Evolutionary conservation across 73 alveolate species (phyloP), one percentile per base, ranked within the genome.

Genomic region (Paramecium sonneborni): DNA sequence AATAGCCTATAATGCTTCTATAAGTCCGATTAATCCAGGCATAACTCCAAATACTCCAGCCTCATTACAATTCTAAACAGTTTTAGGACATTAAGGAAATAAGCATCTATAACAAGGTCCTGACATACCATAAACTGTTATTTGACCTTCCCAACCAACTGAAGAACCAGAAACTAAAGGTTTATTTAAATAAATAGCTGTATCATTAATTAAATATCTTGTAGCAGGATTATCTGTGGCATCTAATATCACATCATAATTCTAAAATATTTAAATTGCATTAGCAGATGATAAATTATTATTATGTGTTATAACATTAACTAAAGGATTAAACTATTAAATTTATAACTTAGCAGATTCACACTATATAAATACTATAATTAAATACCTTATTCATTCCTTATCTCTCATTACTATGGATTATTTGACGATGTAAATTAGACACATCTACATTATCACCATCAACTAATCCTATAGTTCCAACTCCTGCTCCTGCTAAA

Each of bases 401-500:
- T 26, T 56, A 23, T 68, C 94, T 37, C 12, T 88, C 85, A 68
- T 39, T 82, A 10, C 34, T 88, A 70, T 88, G 93, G 15, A 88
- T 88, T 39, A 88, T 88, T 82, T 88, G 21, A 20, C 99, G 92
- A 85, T 97, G 99, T 18, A 98, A 93, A 85, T 98, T 98, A 72
- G 98, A 94, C 28, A 87, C 93, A 46, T 97, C 99, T 0, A 98
- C 99, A 6, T 84, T 88, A 85, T 98, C 99, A 34, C 98, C 98
- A 92, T 98, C 99, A 9, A 98, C 95, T 58, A 98, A 76, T 12
- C 99, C 99, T 43, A 98, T 93, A 84, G 97, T 97, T 67, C 99
- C 99, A 32, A 98, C 95, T 41, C 99, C 99, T 24, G 99, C 99
- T 23, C 99, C 99, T 0, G 99, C 97, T 38, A 98, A 89, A 86